Evolutionary conservation across 108 stramenopile genomes (phyloP).

Genomic region (Aureococcus anophagefferens): DNA sequence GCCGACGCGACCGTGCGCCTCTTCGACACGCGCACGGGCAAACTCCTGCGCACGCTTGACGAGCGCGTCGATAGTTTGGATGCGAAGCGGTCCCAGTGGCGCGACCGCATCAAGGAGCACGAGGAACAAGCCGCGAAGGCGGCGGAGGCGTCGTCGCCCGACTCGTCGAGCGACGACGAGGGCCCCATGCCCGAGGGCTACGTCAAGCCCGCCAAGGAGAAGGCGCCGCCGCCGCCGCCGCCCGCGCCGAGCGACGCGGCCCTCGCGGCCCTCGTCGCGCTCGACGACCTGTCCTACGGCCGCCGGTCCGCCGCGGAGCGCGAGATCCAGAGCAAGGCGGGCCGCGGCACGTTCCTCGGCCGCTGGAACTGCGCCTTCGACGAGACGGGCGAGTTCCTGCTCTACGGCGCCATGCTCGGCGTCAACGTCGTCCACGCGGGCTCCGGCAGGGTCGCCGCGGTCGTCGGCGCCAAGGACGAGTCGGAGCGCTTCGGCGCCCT

Average conservation of each 20-base stretch:
- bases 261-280: not conserved
- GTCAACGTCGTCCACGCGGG: slow-evolving; percentile 77
- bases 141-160: not conserved
- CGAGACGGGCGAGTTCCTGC: slow-evolving; percentile 65
- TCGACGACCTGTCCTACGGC: slow-evolving; percentile 8
- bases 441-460: slow-evolving; percentile 58
- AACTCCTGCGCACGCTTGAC: slow-evolving; percentile 68
- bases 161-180: not conserved
- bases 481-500: slow-evolving; percentile 70
- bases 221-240: not conserved
- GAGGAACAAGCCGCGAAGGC: too few species aligned
- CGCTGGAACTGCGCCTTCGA: slow-evolving; percentile 60
- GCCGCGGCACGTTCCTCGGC: slow-evolving; percentile 23
- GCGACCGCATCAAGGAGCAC: not conserved
- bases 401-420: slow-evolving; percentile 78
- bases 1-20: slow-evolving; percentile 70
- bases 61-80: slow-evolving; percentile 70
- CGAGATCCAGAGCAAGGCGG: slow-evolving; percentile 17
- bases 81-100: slow-evolving; percentile 22
- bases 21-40: slow-evolving; percentile 65
- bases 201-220: not conserved
- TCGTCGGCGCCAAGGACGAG: slow-evolving; percentile 75
- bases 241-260: slow-evolving; percentile 17
- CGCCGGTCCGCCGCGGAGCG: slow-evolving; percentile 20
- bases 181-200: not conserved